Evolutionary conservation across 805 yeast genomes (phyloP).

Genomic region (Metschnikowia gruessii): DNA sequence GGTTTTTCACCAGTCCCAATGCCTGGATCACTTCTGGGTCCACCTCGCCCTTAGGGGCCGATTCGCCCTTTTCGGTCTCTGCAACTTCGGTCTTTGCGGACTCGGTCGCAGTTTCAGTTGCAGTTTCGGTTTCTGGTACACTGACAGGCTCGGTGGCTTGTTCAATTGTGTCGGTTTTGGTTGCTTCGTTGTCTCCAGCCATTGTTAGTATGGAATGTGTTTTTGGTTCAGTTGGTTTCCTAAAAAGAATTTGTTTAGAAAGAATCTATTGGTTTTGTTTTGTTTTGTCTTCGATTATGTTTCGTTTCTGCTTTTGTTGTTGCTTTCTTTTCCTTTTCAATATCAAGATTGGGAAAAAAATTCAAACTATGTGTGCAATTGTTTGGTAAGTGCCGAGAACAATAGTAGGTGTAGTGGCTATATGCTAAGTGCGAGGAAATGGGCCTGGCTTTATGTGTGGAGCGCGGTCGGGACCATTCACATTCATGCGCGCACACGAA

Average conservation of each 20-base stretch:
- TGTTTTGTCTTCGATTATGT: too few relatives aligned
- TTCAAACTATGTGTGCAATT: not conserved
- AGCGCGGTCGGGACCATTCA: not conserved
- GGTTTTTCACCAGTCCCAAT: not conserved
- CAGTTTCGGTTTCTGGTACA: conserved; percentile 3
- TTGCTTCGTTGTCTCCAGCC: conserved; percentile 4
- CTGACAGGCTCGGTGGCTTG: conserved; percentile 7
- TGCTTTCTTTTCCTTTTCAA: too few relatives aligned
- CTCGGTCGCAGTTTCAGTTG: not conserved
- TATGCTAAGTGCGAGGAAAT: not conserved
- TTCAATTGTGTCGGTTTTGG: conserved; percentile 3
- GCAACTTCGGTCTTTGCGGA: conserved; percentile 4
- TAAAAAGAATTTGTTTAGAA: too few relatives aligned
- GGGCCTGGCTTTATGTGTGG: conserved; percentile 2
- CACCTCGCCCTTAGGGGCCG: conserved; percentile 1
- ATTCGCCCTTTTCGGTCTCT: not conserved
- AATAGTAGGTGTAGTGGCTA: too few relatives aligned
- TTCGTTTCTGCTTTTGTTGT: too few relatives aligned
- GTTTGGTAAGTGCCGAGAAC: not conserved
- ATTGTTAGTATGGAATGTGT: not conserved
- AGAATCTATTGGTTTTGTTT: too few relatives aligned
- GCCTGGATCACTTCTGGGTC: conserved; percentile 1
- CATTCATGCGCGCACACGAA: not conserved
- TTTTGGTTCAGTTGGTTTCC: too few relatives aligned
- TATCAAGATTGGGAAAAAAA: not conserved